phyloP scores from a whole-genome alignment of 257 asterid species.

The Scutellaria minor region DNA sequence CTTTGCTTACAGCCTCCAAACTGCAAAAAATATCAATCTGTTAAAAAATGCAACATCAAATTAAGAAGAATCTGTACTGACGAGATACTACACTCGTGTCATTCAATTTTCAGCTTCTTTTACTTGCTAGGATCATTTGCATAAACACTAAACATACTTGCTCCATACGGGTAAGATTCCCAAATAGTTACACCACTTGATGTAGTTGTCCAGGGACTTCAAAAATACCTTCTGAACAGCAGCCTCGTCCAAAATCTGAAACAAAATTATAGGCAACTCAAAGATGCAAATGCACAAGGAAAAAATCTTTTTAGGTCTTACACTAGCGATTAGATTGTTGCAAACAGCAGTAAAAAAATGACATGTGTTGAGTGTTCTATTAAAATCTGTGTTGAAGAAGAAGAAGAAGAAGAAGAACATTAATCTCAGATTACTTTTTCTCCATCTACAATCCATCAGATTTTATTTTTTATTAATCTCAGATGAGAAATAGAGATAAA shows the following conservation, averaged over 20 bases:
- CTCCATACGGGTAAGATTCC: slow-evolving; percentile 88
- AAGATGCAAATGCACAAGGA: slow-evolving; percentile 27
- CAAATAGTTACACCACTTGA: slow-evolving; percentile 91
- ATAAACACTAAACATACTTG: slow-evolving; percentile 65
- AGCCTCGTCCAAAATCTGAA: slow-evolving; percentile 94
- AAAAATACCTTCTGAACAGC: slow-evolving; percentile 84
- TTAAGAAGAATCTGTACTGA: slow-evolving; percentile 25
- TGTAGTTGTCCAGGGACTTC: slow-evolving; percentile 94
- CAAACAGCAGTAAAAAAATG: slow-evolving; percentile 24
- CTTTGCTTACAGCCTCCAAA: slow-evolving; percentile 83
- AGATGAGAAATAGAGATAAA: too few relatives aligned
- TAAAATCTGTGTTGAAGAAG: not conserved
- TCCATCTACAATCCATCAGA: slow-evolving; percentile 1
- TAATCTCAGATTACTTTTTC: slow-evolving; percentile 13
- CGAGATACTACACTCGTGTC: slow-evolving; percentile 19
- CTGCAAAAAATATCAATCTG: slow-evolving; percentile 50
- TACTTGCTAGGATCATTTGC: slow-evolving; percentile 14
- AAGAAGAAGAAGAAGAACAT: slow-evolving; percentile 1
- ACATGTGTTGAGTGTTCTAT: slow-evolving; percentile 1
- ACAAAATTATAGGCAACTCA: slow-evolving; percentile 36
- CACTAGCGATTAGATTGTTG: slow-evolving; percentile 5
- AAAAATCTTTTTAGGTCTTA: slow-evolving; percentile 21
- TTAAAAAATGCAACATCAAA: slow-evolving; percentile 16
- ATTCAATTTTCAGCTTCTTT: slow-evolving; percentile 27
- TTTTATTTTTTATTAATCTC: too few relatives aligned